Conservation (phyloP, 1,284 basidiomycete species). For the Melampsora larici-populina region DNA sequence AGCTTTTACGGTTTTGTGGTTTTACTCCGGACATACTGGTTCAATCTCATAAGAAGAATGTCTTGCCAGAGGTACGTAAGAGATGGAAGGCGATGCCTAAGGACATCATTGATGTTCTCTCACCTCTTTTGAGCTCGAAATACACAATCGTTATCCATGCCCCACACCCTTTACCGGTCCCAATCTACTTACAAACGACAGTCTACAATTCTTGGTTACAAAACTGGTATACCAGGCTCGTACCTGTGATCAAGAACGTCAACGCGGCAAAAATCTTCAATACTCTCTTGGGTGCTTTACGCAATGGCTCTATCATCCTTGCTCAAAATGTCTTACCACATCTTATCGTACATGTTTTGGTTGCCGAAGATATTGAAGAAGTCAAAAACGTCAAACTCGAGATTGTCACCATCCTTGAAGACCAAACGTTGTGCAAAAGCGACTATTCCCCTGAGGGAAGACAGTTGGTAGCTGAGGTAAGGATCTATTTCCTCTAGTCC, state of each 20-base stretch:
- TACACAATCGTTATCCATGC: constrained; percentile 43
- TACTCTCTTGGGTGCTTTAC: constrained; percentile 73
- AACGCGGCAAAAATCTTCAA: constrained; percentile 70
- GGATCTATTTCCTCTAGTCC: constrained; percentile 6
- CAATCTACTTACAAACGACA: constrained; percentile 70
- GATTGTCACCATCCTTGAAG: constrained; percentile 75
- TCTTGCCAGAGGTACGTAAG: constrained; percentile 65
- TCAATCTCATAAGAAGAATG: constrained; percentile 50
- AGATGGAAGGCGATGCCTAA: constrained; percentile 77
- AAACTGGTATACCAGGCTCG: constrained; percentile 80
- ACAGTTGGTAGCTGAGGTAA: constrained; percentile 79
- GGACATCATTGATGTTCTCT: constrained; percentile 79
- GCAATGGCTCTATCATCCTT: constrained; percentile 83
- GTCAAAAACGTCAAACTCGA: constrained; percentile 69
- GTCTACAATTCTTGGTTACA: constrained; percentile 97
- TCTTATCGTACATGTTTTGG: constrained; percentile 78
- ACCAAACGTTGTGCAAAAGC: constrained; percentile 70
- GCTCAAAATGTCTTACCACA: constrained; percentile 89
- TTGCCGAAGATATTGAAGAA: constrained; percentile 68
- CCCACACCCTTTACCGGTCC: constrained; percentile 46
- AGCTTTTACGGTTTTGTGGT: constrained; percentile 80
- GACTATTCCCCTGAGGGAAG: constrained; percentile 69
- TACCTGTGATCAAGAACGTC: constrained; percentile 60
- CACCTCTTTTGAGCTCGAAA: constrained; percentile 76
- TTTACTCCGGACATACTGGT: constrained; percentile 71